Evolutionary conservation across 768 basidiomycete species (phyloP).

Genomic region (Tephrocybe sp.): DNA sequence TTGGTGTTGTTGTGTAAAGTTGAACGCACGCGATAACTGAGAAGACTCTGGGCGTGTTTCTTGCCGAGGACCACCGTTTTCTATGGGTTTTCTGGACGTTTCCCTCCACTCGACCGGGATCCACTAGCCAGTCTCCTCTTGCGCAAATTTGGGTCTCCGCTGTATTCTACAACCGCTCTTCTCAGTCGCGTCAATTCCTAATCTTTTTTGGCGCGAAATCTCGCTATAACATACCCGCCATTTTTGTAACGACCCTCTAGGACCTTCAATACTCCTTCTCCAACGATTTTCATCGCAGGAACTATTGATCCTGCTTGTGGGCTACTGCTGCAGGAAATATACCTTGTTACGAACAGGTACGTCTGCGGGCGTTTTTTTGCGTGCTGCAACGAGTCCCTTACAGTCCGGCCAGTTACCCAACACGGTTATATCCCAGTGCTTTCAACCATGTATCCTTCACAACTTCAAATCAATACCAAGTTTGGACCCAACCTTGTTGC

Average conservation of each 20-base stretch:
- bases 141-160: not conserved
- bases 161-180: slow-evolving; percentile 10
- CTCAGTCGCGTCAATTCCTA: not conserved
- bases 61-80: slow-evolving; percentile 11
- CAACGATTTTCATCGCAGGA: not conserved
- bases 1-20: slow-evolving; percentile 22
- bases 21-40: slow-evolving; percentile 12
- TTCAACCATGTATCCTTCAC: slow-evolving; percentile 41
- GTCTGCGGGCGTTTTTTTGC: not conserved
- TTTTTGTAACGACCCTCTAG: slow-evolving; percentile 9
- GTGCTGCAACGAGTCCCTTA: not conserved
- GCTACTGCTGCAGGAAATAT: slow-evolving; percentile 4
- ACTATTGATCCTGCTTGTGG: slow-evolving; percentile 1
- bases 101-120: not conserved
- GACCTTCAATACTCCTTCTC: slow-evolving; percentile 6
- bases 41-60: slow-evolving; percentile 4
- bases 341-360: slow-evolving; percentile 11
- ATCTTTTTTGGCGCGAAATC: slow-evolving; percentile 6
- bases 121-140: not conserved
- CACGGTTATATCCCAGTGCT: slow-evolving; percentile 11
- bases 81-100: slow-evolving; percentile 11
- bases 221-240: slow-evolving; percentile 11
- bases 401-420: not conserved
- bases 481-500: slow-evolving; percentile 29
- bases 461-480: slow-evolving; percentile 51